Evolutionary conservation across 495 filamentous ascomycete species (phyloP), one percentile per base, ranked within the genome.

Genomic region (Aspergillus steynii): DNA sequence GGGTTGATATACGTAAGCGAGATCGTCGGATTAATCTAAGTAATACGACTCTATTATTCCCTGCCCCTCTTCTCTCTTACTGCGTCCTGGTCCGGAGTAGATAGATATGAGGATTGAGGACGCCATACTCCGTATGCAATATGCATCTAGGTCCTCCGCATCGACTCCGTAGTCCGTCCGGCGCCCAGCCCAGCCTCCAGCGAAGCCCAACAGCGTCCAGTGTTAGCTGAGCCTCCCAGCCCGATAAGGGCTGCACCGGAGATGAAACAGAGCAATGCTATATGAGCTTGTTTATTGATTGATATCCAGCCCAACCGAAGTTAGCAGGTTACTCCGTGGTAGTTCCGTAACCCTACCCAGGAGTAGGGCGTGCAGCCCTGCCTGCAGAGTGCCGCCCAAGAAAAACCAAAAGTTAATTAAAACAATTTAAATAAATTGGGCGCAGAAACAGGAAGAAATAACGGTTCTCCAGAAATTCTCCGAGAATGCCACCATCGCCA

Each of bases 1-100:
- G 55, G 50, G 50, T 53, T 50, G 47, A 58, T 58, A 64, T 60
- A 53, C 62, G 62, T 42, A 64, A 52, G 57, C n/a, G 48, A 53
- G 51, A 42, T 45, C 32, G 37, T 56, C 54, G 54, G 4, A 20
- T 20, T 27, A 56, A 56, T 56, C 20, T 32, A 46, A 45, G 25
- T 47, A 15, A 25, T 25, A 25, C 32, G n/a, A 54, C n/a, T 54
- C 8, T 20, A 26, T 29, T 54, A 34, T 54, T 54, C 52, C 29
- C n/a, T 50, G 20, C 49, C 25, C 28, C 49, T 12, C 28, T 4
- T 26, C 15, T 50, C 10, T 46, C 8, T 46, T 15, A 15, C 15
- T 0, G 8, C 15, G 42, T 15, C 42, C 42, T 15, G 8, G 8
- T 15, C 42, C 42, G 8, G 8, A 15, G 8, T 46, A 15, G 8